phyloP scores from a whole-genome alignment of 495 filamentous ascomycete genomes.

The Parachaetomium inaequale region DNA sequence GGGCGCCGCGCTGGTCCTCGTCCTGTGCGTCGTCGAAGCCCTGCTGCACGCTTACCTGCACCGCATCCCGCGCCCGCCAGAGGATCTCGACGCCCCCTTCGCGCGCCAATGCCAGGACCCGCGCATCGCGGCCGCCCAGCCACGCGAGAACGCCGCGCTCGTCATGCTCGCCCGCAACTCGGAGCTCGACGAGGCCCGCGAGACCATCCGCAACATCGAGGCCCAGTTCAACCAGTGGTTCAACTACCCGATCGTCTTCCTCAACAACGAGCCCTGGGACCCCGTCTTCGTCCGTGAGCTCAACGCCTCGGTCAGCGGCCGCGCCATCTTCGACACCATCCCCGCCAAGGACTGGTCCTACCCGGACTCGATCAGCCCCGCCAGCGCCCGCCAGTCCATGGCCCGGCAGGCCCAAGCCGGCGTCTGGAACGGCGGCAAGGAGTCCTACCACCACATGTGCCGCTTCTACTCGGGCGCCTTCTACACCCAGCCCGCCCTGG shows the following conservation, averaged over 20 bases:
- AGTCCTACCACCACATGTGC: constrained; percentile 97
- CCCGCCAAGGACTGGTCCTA: constrained; percentile 84
- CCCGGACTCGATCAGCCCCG: constrained; percentile 79
- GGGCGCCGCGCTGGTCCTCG: constrained; percentile 4
- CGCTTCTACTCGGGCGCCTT: constrained; percentile 95
- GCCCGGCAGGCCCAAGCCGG: constrained; percentile 79
- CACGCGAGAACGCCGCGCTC: constrained; percentile 84
- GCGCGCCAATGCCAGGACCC: constrained; percentile 43
- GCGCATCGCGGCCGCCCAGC: constrained; percentile 41
- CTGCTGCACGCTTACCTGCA: constrained; percentile 36
- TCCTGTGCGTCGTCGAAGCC: constrained; percentile 21
- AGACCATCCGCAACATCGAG: constrained; percentile 89
- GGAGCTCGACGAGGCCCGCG: constrained; percentile 83
- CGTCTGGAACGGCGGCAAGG: constrained; percentile 98
- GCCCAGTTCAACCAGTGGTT: constrained; percentile 97
- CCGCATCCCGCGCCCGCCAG: constrained; percentile 31
- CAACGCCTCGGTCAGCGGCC: constrained; percentile 75
- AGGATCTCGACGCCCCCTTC: constrained; percentile 44
- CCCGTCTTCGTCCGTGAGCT: constrained; percentile 82
- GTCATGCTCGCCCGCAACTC: constrained; percentile 92
- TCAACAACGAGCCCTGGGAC: constrained; percentile 86
- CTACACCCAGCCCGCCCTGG: constrained; percentile 41
- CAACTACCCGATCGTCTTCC: constrained; percentile 92
- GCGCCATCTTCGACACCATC: constrained; percentile 73
- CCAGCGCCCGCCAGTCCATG: constrained; percentile 79